Conservation (phyloP, 805 yeast species). For the Candida khao-thaluensis region DNA sequence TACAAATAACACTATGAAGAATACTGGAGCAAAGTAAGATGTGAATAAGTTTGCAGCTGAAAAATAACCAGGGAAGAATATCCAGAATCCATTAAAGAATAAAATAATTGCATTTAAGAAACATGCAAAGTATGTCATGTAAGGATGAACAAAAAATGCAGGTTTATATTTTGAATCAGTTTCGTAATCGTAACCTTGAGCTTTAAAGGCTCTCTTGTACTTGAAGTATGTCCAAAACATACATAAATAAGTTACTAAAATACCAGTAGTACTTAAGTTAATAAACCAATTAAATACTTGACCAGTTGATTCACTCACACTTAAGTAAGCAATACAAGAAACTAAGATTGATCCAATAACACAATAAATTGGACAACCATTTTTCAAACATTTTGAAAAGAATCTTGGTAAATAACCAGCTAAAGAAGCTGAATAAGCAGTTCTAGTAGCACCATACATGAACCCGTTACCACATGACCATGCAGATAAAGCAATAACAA, state of each 20-base stretch:
- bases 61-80: conserved; percentile 37
- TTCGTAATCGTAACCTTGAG: conserved; percentile 24
- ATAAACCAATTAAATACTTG: conserved; percentile 37
- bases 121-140: conserved; percentile 25
- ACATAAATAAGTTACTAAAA: conserved; percentile 29
- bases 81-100: conserved; percentile 43
- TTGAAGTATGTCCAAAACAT: conserved; percentile 34
- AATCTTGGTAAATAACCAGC: conserved; percentile 37
- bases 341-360: conserved; percentile 22
- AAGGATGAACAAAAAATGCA: conserved; percentile 25
- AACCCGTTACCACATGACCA: conserved; percentile 40
- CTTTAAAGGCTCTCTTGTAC: conserved; percentile 27
- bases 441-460: conserved; percentile 35
- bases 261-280: conserved; percentile 36
- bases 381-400: conserved; percentile 30
- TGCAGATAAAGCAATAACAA: conserved; percentile 32
- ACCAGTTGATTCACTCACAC: conserved; percentile 25
- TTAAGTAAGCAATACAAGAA: conserved; percentile 30
- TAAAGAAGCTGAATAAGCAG: conserved; percentile 32
- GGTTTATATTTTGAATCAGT: conserved; percentile 20
- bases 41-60: conserved; percentile 36
- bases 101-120: conserved; percentile 25
- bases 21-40: conserved; percentile 37
- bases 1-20: conserved; percentile 22
- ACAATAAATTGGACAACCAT: conserved; percentile 35